Evolutionary conservation across 1,284 basidiomycete species (phyloP).

Genomic region (Trametes polyzona): DNA sequence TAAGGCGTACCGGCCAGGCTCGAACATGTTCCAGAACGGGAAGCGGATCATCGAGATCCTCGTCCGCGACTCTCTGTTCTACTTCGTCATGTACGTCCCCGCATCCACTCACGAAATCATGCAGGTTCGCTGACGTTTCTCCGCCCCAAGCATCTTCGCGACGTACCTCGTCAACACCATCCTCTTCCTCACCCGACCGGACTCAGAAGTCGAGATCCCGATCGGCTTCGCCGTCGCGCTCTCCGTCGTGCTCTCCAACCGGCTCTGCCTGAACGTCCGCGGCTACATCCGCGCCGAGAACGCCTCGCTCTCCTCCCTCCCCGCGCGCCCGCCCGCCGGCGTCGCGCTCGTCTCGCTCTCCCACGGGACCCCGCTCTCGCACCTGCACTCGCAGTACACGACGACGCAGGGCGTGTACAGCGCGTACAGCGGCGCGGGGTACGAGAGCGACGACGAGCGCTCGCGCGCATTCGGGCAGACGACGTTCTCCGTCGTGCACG

Average conservation of each 20-base stretch:
- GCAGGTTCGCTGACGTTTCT: not conserved
- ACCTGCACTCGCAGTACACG: not conserved
- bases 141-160: conserved; percentile 54
- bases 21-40: conserved; percentile 45
- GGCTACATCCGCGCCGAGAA: conserved; percentile 37
- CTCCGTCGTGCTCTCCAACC: conserved; percentile 58
- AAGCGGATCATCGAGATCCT: conserved; percentile 50
- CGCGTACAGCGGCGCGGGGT: not conserved
- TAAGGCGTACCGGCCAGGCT: conserved; percentile 40
- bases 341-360: not conserved
- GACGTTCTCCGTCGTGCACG: conserved; percentile 16
- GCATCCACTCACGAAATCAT: not conserved
- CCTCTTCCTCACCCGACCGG: conserved; percentile 49
- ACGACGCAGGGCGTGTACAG: not conserved
- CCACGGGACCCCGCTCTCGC: not conserved
- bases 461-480: not conserved
- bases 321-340: not conserved
- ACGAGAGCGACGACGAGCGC: conserved; percentile 8
- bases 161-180: conserved; percentile 58
- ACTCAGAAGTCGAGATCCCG: conserved; percentile 51
- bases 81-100: conserved; percentile 53
- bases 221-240: conserved; percentile 60
- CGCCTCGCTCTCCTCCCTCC: not conserved
- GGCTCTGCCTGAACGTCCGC: conserved; percentile 59
- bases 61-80: conserved; percentile 57